These are phyloP conservation scores for Acanthamoeba sp. DNA, from an alignment of 208 protist genomes.

Conservation along the genomic window DNA sequence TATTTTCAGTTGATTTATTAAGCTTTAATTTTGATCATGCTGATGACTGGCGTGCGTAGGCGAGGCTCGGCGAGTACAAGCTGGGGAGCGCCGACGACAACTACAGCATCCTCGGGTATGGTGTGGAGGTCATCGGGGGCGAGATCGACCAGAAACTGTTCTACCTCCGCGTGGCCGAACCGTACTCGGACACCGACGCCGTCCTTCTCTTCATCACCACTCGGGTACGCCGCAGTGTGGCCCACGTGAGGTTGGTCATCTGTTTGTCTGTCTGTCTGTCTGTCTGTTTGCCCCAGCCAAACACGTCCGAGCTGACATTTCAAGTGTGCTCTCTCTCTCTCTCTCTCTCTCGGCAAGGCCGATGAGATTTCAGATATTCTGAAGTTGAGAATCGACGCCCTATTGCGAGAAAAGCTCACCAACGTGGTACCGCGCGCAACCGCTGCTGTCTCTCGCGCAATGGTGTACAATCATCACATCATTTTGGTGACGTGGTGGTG, in stretches of 20 bases:
- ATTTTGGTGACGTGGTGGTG: not conserved
- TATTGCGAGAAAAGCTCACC: not conserved
- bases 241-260: too few species aligned
- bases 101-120: conserved; percentile 19
- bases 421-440: not conserved
- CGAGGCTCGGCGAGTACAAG: not conserved
- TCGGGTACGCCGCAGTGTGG: too few species aligned
- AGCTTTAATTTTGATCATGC: not conserved
- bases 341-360: not conserved
- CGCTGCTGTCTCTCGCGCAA: too few species aligned
- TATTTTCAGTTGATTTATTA: not conserved
- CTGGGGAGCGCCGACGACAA: not conserved
- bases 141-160: conserved; percentile 37
- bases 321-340: too few species aligned
- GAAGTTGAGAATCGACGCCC: conserved; percentile 21
- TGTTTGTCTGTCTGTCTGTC: too few species aligned
- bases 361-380: conserved; percentile 54
- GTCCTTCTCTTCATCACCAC: conserved; percentile 23
- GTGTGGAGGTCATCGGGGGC: not conserved
- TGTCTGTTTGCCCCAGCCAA: too few species aligned
- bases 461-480: too few species aligned
- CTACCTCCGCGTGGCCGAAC: not conserved
- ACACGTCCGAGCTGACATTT: too few species aligned
- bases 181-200: not conserved
- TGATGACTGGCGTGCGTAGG: not conserved